Evolutionary conservation across 768 basidiomycete genomes (phyloP).

Genomic region (Russula emetica): DNA sequence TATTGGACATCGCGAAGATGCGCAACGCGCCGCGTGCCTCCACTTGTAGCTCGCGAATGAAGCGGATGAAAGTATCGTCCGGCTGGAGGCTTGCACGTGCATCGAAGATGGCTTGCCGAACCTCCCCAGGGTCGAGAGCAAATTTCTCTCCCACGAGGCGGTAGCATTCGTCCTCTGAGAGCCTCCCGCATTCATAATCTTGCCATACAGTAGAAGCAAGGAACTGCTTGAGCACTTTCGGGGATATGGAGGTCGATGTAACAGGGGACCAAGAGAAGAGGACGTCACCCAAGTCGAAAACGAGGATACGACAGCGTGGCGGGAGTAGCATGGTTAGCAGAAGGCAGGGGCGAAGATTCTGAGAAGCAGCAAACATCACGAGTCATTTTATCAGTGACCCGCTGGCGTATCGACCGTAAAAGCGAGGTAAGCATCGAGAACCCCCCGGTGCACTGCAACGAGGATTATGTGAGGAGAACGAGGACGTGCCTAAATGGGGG

Average conservation of each 20-base stretch:
- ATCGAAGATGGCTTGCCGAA: slow-evolving; percentile 44
- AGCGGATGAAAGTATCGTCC: slow-evolving; percentile 42
- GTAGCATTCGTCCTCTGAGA: slow-evolving; percentile 46
- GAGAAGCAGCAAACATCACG: neutral
- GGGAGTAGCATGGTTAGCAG: slow-evolving; percentile 6
- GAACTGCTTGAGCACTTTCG: slow-evolving; percentile 40
- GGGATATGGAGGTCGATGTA: slow-evolving; percentile 43
- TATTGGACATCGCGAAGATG: slow-evolving; percentile 58
- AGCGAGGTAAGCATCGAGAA: neutral
- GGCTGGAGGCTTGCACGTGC: slow-evolving; percentile 47
- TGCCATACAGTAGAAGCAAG: slow-evolving; percentile 47
- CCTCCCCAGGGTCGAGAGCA: slow-evolving; percentile 37
- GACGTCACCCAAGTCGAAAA: slow-evolving; percentile 56
- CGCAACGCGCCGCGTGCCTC: slow-evolving; percentile 36
- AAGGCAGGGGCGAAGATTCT: neutral
- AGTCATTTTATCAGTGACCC: slow-evolving; percentile 4
- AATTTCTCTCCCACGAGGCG: slow-evolving; percentile 40
- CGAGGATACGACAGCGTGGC: slow-evolving; percentile 33
- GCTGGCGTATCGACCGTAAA: neutral
- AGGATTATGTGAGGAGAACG: neutral
- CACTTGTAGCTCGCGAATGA: slow-evolving; percentile 46
- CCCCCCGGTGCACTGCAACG: too few relatives aligned
- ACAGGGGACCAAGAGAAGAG: slow-evolving; percentile 50
- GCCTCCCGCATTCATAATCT: slow-evolving; percentile 47
- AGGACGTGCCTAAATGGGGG: neutral